Evolutionary conservation across 495 filamentous ascomycete genomes (phyloP), one percentile per base, ranked within the genome.

Genomic region (Tuber brumale): DNA sequence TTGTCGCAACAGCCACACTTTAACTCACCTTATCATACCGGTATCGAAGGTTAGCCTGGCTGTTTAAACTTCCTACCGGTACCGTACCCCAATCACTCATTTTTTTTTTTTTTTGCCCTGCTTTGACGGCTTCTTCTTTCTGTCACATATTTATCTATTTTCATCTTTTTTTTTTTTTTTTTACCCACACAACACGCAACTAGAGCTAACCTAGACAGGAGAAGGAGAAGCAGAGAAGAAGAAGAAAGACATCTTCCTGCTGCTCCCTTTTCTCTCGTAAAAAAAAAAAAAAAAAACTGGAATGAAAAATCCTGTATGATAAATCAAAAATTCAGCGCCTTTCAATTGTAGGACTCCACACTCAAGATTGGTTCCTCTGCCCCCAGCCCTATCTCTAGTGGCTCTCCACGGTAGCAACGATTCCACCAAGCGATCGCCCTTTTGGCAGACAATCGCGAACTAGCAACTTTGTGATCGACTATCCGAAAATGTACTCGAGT

Each of bases 381-480:
- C n/a, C 51, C 51, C 51, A 73, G 75, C 70, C 75, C 71, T 78
- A 57, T 61, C 71, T 27, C 70, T 75, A 79, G 72, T 72, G 76
- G 66, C 66, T 79, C 76, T 71, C 71, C 45, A 70, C 46, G 51
- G 70, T 69, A 69, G 76, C 46, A 79, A 79, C 76, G 76, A 80
- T 79, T 79, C 76, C 73, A 35, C 16, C 75, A 70, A 41, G 69
- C 61, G 78, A 80, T 80, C 78, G 78, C 39, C 45, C 44, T 79
- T 80, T 80, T 76, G 71, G 78, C 78, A 72, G 76, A n/a, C 41
- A 73, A 43, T 70, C 86, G 89, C 48, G 87, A 85, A 73, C 85
- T 88, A 74, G 88, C 89, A 61, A 84, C 88, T 72, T 85, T 89
- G 4, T 75, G 89, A 91, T 77, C 81, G 85, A 37, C 91, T 88